Evolutionary conservation across 495 filamentous ascomycete genomes (phyloP), one percentile per base, ranked within the genome.

Genomic region (Schizothecium vesticola): DNA sequence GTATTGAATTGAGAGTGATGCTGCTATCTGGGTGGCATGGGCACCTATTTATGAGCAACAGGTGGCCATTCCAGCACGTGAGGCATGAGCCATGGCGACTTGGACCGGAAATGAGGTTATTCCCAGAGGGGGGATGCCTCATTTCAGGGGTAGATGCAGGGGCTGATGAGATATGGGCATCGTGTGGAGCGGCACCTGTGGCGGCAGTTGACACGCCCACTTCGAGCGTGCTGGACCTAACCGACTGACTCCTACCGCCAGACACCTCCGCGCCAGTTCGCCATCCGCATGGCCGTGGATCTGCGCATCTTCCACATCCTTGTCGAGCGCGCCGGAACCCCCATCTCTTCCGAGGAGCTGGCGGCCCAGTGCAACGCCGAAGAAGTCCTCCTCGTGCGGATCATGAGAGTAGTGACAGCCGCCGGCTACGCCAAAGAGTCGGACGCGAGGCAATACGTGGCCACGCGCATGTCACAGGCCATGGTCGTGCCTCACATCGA

Each of bases 271-370:
- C 63, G 63, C n/a, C 63, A 65, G 25, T 58, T 65, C 23, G 63
- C 43, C 63, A 57, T 65, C 25, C 63, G 63, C 63, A 65, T 65
- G 63, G 63, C 63, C 25, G 63, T 65, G 1, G 63, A 65, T n/a
- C 63, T 65, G 2, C 63, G 63, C 51, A 65, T 65, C 63, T 65
- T 65, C 55, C 63, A 65, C 63, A 65, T 65, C 26, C 63, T 65
- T 25, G 63, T 65, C 24, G 63, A 65, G n/a, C 63, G 63, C 10
- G 63, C 63, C 24, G 63, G 63, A 10, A 36, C 22, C 1, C 63
- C 63, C 26, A 65, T 65, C 43, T 57, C 63, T 2, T 65, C 63
- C 23, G 25, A 10, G 7, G 63, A 65, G 1, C 55, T 65, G 51
- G 63, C 63, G 1, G 7, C 63, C 21, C 16, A 65, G 10, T 65